Evolutionary conservation across 208 protist genomes (phyloP), one percentile per base, ranked within the genome.

Genomic region (Trypanosomatidae sp.): DNA sequence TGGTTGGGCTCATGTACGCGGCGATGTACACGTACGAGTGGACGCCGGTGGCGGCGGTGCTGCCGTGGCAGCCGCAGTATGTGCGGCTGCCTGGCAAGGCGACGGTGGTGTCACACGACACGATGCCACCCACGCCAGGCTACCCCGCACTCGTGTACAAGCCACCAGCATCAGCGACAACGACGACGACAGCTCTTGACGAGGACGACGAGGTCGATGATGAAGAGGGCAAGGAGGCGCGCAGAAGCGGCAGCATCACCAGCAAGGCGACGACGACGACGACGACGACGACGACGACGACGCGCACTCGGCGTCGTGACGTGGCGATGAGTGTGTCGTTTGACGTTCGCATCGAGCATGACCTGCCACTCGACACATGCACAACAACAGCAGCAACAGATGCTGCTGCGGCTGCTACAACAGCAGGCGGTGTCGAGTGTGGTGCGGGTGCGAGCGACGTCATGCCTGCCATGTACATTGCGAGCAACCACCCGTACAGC

Each of bases 401-500:
- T 35, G n/a, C 11, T 35, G n/a, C 30, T 35, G n/a, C n/a, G n/a
- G n/a, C n/a, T n/a, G n/a, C n/a, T n/a, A n/a, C n/a, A n/a, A n/a
- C n/a, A n/a, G n/a, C n/a, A n/a, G n/a, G n/a, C n/a, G n/a, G n/a
- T n/a, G n/a, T n/a, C n/a, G n/a, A n/a, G n/a, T n/a, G n/a, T n/a
- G n/a, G n/a, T n/a, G n/a, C n/a, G n/a, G n/a, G n/a, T n/a, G n/a
- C n/a, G n/a, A n/a, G n/a, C n/a, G n/a, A n/a, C n/a, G n/a, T 73
- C 33, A 70, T 65, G 40, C 47, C 56, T 10, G 66, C 76, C 10
- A 78, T 83, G 1, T 93, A 85, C 69, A 82, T 97, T 46, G 88
- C 88, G 8, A 94, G 87, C 59, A 93, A 88, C 40, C 87, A 93
- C 54, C 92, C 92, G 1, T 95, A 97, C 65, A 65, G 76, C 4